Evolutionary conservation across 139 green algal species (phyloP).

Genomic region (Chlamydomonas urium): DNA sequence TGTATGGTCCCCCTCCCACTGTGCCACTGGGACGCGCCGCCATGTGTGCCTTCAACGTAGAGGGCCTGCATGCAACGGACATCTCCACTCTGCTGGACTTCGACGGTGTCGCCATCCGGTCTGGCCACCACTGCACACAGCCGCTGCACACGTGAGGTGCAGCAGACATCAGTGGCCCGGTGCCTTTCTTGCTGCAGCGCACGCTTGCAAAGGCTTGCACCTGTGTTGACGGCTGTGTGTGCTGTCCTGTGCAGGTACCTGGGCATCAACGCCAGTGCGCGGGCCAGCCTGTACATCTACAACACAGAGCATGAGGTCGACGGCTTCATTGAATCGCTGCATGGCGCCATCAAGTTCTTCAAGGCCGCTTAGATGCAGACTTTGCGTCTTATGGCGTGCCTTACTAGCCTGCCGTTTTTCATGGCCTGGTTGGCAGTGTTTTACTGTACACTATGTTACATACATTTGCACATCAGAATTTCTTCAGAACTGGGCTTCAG

Average conservation of each 20-base stretch:
- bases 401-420: too few relatives aligned
- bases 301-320: slow-evolving; percentile 92
- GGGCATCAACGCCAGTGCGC: slow-evolving; percentile 72
- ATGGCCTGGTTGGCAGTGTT: too few relatives aligned
- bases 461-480: too few relatives aligned
- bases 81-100: slow-evolving; percentile 88
- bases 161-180: too few relatives aligned
- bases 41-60: slow-evolving; percentile 91
- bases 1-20: slow-evolving; percentile 74
- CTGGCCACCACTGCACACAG: slow-evolving; percentile 94
- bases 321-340: slow-evolving; percentile 74
- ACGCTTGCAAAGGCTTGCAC: neutral
- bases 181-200: too few relatives aligned
- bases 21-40: slow-evolving; percentile 50
- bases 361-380: too few relatives aligned
- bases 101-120: slow-evolving; percentile 83
- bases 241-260: slow-evolving; percentile 62
- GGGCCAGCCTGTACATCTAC: slow-evolving; percentile 93
- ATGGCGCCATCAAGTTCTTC: slow-evolving; percentile 88
- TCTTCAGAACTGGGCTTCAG: too few relatives aligned
- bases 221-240: too few relatives aligned
- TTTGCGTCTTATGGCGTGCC: too few relatives aligned
- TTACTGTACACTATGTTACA: too few relatives aligned
- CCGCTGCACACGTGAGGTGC: slow-evolving; percentile 24
- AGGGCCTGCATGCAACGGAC: slow-evolving; percentile 93